These are phyloP conservation scores for Jatropha multifida DNA, from an alignment of 441 rosid species.

Conservation along the genomic window DNA sequence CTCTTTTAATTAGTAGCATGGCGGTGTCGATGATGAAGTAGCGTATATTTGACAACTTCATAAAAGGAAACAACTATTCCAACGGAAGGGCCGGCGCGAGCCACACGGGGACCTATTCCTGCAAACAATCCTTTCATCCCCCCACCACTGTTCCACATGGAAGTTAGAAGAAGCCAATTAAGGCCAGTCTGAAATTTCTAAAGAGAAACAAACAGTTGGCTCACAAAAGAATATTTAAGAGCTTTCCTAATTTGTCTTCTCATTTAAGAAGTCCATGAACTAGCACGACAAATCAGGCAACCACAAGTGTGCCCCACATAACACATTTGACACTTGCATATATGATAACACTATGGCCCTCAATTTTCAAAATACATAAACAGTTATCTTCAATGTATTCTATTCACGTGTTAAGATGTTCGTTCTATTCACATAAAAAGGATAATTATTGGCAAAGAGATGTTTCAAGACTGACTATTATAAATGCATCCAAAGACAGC, in stretches of 20 bases:
- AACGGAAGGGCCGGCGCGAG: conserved; percentile 92
- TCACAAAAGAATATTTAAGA: background rate
- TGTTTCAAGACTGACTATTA: background rate
- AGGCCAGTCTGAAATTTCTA: background rate
- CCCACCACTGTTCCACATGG: conserved; percentile 56
- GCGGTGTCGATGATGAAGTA: conserved; percentile 37
- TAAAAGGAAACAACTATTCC: conserved; percentile 96
- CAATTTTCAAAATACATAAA: background rate
- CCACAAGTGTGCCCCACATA: background rate
- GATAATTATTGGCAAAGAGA: background rate
- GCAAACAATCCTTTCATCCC: conserved; percentile 77
- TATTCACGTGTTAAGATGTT: background rate
- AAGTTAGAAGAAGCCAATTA: background rate
- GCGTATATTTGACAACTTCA: conserved; percentile 75
- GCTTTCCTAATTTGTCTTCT: conserved; percentile 1
- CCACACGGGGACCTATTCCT: conserved; percentile 90
- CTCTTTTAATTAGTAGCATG: background rate
- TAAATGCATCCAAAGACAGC: background rate
- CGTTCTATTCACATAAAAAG: background rate
- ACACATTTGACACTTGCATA: background rate
- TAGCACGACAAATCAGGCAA: background rate
- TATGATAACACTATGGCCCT: background rate
- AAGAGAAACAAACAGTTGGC: background rate
- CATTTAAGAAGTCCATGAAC: background rate
- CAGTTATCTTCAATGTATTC: background rate